Base-by-base conservation (phyloP, 352 stramenopile species). In the Plasmopara halstedii region DNA sequence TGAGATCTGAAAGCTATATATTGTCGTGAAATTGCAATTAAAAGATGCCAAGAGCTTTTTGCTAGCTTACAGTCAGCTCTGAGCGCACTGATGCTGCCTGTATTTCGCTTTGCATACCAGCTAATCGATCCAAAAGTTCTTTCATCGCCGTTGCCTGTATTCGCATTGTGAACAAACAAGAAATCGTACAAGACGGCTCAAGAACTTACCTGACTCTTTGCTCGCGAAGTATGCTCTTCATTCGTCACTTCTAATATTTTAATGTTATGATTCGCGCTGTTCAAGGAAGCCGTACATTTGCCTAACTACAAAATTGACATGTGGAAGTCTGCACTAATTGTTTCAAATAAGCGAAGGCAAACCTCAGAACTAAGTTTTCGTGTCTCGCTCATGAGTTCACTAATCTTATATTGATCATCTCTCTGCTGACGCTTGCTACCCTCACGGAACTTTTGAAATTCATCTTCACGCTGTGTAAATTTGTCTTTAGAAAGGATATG, bases 71-170 rank as follows among this genome's bases (percentile, higher is more conserved):
- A 40, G 68, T 32, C 18, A 50, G 25, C 15, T 71, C 40, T 3
- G 46, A 46, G 6, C 54, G 50, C 6, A 45, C 23, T 21, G 33
- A 15, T 8, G 19, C 25, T 31, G 32, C 26, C 25, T 71, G 58
- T 1, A 53, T 51, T 49, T 76, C 62, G 7, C 69, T 54, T 21
- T 76, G 55, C 36, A 62, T 68, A n/a, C 7, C 34, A 29, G 26
- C 21, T 13, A 64, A 7, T 20, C 48, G 20, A 9, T 33, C 47
- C 2, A 52, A 42, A 31, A 73, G 46, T 3, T 57, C 52, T 18
- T 42, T 19, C 0, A 52, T 50, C 19, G 68, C 62, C 9, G 40
- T 29, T 9, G 43, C 38, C 62, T 73, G 38, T 4, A 41, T 7
- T 15, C 8, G 11, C 21, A 18, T 2, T 14, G n/a, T 13, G 10